Conservation (phyloP, 202 grass and related monocot species). For the Cymbopogon flexuosus region DNA sequence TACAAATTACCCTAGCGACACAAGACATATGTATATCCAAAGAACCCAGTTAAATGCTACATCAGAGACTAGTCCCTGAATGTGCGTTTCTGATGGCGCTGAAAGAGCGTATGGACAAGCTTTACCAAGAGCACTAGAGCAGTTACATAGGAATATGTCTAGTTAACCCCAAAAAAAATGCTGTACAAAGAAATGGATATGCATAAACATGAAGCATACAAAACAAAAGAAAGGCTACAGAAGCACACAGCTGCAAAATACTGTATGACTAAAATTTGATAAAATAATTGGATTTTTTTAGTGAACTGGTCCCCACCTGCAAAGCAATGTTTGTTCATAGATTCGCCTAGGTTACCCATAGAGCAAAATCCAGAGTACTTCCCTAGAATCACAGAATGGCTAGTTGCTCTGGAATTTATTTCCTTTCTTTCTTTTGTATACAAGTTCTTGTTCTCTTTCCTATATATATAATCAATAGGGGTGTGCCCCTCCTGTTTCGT, state of each 20-base stretch:
- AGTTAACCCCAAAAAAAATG: background rate
- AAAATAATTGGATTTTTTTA: background rate
- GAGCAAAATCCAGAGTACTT: background rate
- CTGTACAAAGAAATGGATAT: background rate
- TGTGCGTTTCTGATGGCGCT: background rate
- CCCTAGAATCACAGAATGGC: background rate
- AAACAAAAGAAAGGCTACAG: background rate
- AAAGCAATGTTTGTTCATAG: background rate
- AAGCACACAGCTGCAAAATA: background rate
- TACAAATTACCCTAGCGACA: background rate
- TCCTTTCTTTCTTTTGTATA: background rate
- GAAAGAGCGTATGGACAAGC: background rate
- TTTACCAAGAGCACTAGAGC: background rate
- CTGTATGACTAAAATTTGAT: background rate
- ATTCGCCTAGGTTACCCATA: background rate
- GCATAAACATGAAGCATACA: background rate
- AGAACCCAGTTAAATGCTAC: background rate
- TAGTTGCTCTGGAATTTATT: background rate
- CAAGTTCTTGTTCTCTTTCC: background rate
- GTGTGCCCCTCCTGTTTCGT: background rate
- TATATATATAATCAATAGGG: background rate
- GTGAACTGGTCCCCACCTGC: background rate
- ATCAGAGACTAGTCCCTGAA: background rate
- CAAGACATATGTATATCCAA: background rate
- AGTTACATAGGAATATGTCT: background rate